These are phyloP conservation scores for Lenwebbia sp. DNA, from an alignment of 345 rosid species.

Conservation along the genomic window DNA sequence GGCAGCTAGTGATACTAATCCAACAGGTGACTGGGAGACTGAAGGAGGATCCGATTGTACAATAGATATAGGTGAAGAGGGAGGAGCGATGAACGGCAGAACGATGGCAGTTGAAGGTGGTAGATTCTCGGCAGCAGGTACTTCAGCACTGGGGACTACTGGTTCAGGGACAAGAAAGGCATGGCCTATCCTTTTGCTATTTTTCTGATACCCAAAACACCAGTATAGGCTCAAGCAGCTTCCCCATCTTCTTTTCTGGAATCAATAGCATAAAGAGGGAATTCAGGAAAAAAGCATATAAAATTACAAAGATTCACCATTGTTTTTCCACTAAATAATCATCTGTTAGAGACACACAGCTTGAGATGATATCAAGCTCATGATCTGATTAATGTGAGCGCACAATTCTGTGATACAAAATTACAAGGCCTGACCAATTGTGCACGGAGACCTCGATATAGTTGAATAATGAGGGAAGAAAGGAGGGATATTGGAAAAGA, in stretches of 20 bases:
- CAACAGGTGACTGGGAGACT: slow-evolving; percentile 64
- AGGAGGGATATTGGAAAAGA: not conserved
- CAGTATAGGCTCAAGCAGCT: slow-evolving; percentile 68
- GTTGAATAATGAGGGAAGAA: not conserved
- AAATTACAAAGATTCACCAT: not conserved
- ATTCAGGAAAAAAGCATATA: not conserved
- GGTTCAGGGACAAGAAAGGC: slow-evolving; percentile 75
- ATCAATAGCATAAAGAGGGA: slow-evolving; percentile 3
- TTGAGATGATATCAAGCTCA: slow-evolving; percentile 11
- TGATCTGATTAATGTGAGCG: not conserved
- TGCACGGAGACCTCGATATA: not conserved
- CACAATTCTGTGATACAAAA: not conserved
- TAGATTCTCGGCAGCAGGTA: slow-evolving; percentile 16
- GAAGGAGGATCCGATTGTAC: slow-evolving; percentile 86
- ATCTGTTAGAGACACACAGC: not conserved
- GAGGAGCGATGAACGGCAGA: slow-evolving; percentile 82
- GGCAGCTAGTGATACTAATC: slow-evolving; percentile 41
- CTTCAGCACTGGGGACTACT: slow-evolving; percentile 23
- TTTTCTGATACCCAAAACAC: slow-evolving; percentile 75
- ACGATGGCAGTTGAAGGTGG: slow-evolving; percentile 33
- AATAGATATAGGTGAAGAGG: slow-evolving; percentile 89
- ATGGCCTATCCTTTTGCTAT: slow-evolving; percentile 67
- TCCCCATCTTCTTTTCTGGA: slow-evolving; percentile 83
- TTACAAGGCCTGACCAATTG: not conserved
- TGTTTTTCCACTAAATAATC: not conserved